Percentiles rank a stretch among this genome's conserved stretches.
Conservation (phyloP, 2,329 filamentous ascomycete genomes). For the Fusarium liriodendri region DNA sequence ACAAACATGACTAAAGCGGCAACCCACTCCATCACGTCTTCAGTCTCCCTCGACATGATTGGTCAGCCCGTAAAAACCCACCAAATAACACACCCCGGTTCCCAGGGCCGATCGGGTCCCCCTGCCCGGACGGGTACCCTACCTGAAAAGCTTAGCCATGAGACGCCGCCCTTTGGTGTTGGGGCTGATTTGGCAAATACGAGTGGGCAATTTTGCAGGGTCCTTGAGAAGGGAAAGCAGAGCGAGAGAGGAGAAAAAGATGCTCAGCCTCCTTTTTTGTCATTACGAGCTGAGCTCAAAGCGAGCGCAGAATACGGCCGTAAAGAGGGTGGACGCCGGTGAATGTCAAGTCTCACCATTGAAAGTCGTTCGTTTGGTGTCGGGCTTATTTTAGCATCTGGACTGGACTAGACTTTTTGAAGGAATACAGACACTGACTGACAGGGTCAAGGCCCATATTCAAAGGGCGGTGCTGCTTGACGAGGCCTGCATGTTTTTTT, state of each 20-base stretch:
- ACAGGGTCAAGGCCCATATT: neutral
- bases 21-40: neutral
- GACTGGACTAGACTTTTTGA: neutral
- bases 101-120: neutral
- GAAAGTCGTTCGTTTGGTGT: neutral
- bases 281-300: neutral
- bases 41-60: neutral
- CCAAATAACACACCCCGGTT: neutral
- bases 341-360: neutral
- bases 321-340: neutral
- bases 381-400: neutral
- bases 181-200: conserved; percentile 4
- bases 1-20: neutral
- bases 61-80: neutral
- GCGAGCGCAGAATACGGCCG: neutral
- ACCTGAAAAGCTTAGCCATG: conserved; percentile 1
- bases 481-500: neutral
- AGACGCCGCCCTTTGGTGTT: neutral
- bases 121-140: neutral
- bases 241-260: neutral
- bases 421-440: neutral
- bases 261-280: conserved; percentile 6
- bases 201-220: neutral
- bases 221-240: neutral
- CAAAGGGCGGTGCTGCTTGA: neutral